Percentiles rank a stretch among this genome's conserved stretches.
Evolutionary conservation across 176 grass and related monocot genomes (phyloP).

Genomic region (Hyparrhenia diplandra): DNA sequence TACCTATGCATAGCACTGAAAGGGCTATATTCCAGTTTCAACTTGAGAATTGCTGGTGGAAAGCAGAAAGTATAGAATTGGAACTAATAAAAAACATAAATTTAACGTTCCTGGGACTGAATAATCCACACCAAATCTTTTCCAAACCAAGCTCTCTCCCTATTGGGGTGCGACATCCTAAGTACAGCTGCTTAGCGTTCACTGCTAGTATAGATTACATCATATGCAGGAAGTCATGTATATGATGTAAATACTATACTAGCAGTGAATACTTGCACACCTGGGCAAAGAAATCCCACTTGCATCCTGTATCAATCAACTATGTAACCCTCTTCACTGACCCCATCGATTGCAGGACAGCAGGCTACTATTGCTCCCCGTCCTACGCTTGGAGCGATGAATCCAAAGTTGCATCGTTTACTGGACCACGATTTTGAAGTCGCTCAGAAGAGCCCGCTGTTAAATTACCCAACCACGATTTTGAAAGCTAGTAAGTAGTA

Average conservation of each 20-base stretch:
- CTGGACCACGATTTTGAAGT: background rate
- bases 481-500: background rate
- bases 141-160: background rate
- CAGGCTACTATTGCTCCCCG: background rate
- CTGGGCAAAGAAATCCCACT: background rate
- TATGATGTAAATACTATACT: too few species aligned
- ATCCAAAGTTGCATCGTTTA: background rate
- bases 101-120: background rate
- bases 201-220: background rate
- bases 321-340: background rate
- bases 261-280: too few species aligned
- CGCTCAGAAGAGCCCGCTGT: background rate
- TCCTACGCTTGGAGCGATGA: background rate
- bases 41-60: background rate
- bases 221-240: background rate
- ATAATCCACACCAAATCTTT: background rate
- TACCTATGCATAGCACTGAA: background rate
- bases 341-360: too few species aligned
- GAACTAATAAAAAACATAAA: background rate
- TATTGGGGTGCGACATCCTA: background rate
- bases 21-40: background rate
- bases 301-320: background rate
- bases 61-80: background rate
- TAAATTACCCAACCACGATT: background rate
- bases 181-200: background rate